Evolutionary conservation across 2,329 filamentous ascomycete species (phyloP).

Genomic region (Curvularia verruculosa): DNA sequence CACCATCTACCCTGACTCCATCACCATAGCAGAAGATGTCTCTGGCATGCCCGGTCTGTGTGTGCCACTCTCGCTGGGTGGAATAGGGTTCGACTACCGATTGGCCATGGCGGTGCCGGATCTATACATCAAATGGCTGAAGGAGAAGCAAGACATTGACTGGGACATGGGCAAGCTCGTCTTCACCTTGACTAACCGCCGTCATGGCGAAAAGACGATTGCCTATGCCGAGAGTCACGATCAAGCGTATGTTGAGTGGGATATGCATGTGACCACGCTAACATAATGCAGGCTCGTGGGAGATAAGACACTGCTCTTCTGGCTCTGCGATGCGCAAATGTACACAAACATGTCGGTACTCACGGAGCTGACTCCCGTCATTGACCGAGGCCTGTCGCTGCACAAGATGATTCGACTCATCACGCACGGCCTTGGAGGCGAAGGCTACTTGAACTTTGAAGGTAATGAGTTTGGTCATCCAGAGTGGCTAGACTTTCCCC

Average conservation of each 20-base stretch:
- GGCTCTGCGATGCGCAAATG: slow-evolving; percentile 94
- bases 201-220: slow-evolving; percentile 97
- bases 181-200: slow-evolving; percentile 88
- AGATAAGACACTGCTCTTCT: slow-evolving; percentile 97
- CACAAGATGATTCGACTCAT: slow-evolving; percentile 98
- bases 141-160: slow-evolving; percentile 86
- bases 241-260: slow-evolving; percentile 76
- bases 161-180: slow-evolving; percentile 89
- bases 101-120: slow-evolving; percentile 97
- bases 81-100: slow-evolving; percentile 95
- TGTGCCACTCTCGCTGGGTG: slow-evolving; percentile 80
- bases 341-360: slow-evolving; percentile 97
- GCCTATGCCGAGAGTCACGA: slow-evolving; percentile 97
- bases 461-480: slow-evolving; percentile 99
- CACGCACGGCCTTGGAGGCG: slow-evolving; percentile 88
- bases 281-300: slow-evolving; percentile 75
- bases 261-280: slow-evolving; percentile 9
- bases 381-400: slow-evolving; percentile 87
- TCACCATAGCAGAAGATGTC: slow-evolving; percentile 95
- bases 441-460: slow-evolving; percentile 98
- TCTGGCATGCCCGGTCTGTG: slow-evolving; percentile 99
- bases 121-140: slow-evolving; percentile 98
- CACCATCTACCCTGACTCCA: slow-evolving; percentile 81
- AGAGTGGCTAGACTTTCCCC: slow-evolving; percentile 98
- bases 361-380: slow-evolving; percentile 81